Conservation (phyloP, 2,329 filamentous ascomycete species). For the Claviceps fusiformis region DNA sequence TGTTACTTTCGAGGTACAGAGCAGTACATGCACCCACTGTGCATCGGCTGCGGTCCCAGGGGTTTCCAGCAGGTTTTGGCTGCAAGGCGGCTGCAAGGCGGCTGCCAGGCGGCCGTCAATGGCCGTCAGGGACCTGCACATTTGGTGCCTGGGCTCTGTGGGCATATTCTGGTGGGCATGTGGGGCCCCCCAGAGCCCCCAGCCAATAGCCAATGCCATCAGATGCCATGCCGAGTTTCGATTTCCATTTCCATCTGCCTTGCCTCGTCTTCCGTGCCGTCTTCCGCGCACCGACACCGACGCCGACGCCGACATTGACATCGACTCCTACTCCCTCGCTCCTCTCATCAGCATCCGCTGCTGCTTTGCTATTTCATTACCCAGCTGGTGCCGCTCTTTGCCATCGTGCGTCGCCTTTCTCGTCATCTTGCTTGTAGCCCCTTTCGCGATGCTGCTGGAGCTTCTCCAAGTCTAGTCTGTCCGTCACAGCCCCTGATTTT, state of each 20-base stretch:
- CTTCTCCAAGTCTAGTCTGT: constrained; percentile 10
- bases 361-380: background rate
- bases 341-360: background rate
- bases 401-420: background rate
- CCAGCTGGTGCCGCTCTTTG: background rate
- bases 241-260: background rate
- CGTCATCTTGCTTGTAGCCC: background rate
- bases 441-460: constrained; percentile 10
- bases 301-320: background rate
- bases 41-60: background rate
- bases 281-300: background rate
- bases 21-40: background rate
- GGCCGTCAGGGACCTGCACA: no score
- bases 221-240: no score
- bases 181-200: no score
- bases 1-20: background rate
- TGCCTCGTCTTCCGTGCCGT: background rate
- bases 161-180: no score
- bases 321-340: background rate
- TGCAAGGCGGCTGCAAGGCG: no score
- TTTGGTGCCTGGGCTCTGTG: no score
- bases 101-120: no score
- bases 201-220: no score
- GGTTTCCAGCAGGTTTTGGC: no score
- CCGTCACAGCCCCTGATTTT: constrained; percentile 13